Conservation (phyloP, 2,329 filamentous ascomycete genomes). For the Penicillium sclerotigenum region DNA sequence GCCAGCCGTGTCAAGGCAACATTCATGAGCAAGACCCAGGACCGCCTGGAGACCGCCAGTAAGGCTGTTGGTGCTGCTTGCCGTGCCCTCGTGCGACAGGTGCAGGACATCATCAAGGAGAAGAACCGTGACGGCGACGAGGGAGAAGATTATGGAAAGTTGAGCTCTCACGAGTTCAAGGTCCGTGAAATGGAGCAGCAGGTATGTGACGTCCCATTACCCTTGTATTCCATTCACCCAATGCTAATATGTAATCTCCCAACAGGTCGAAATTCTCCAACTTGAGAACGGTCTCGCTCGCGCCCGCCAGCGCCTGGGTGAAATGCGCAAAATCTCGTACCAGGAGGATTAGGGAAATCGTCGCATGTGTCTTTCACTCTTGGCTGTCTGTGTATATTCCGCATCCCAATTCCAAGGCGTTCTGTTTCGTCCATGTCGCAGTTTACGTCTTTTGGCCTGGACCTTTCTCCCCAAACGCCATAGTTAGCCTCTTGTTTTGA, state of each 20-base stretch:
- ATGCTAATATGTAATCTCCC: constrained; percentile 11
- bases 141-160: constrained; percentile 77
- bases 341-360: constrained; percentile 61
- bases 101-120: constrained; percentile 90
- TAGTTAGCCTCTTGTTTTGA: constrained; percentile 6
- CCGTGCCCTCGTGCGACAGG: constrained; percentile 81
- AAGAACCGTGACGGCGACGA: constrained; percentile 75
- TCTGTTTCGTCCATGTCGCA: background rate
- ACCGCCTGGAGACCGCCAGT: constrained; percentile 82
- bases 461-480: background rate
- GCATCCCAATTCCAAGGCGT: background rate
- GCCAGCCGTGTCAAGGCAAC: constrained; percentile 94
- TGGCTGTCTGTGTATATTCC: constrained; percentile 6
- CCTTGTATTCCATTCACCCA: background rate
- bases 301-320: constrained; percentile 78
- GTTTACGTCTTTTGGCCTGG: background rate
- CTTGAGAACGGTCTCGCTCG: constrained; percentile 80
- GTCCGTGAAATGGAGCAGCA: constrained; percentile 99
- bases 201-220: constrained; percentile 55
- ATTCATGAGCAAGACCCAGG: constrained; percentile 97
- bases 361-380: background rate
- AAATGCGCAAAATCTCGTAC: constrained; percentile 98
- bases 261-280: constrained; percentile 91
- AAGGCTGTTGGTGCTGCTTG: constrained; percentile 91
- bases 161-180: constrained; percentile 96